Base-by-base conservation (phyloP, 1,284 basidiomycete species). In the Leccinum griseonigrum region DNA sequence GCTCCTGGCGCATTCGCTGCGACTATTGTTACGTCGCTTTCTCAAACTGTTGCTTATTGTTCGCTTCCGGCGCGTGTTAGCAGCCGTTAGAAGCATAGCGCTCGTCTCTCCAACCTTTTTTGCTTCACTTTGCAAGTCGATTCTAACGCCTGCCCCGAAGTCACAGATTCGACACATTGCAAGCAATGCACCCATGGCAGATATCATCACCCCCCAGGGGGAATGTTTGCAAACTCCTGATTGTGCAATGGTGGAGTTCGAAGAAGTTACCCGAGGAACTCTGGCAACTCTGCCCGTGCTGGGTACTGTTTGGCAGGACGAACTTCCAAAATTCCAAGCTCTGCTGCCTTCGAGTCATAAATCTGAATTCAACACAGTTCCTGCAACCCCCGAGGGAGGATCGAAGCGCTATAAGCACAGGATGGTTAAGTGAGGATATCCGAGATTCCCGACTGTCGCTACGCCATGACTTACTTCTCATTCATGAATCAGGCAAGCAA, bases 391-490 rank as follows among this genome's bases (percentile, higher is more conserved):
- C 3, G 65, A 67, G 14, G 5, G 28, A 18, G 59, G 40, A 16
- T 71, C 67, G 28, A 67, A 55, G 48, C 56, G 69, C 3, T 67
- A 69, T 58, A 8, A 36, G 8, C 2, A 3, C 3, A 67, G 46
- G 59, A 29, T 1, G 28, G 34, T 32, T 29, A 28, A 8, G 66
- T 69, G 51, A 22, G 67, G 11, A 11, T 10, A 13, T 3, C 8
- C 9, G 26, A 3, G 1, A 18, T 22, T 16, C 16, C 16, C 4
- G 28, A 46, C 8, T 46, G 18, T 28, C 3, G 38, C 38, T 14
- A 18, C 4, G 43, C 36, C 26, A 36, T 6, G n/a, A 0, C 29
- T 9, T 53, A 63, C 46, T 8, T 14, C 29, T 28, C 10, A 36
- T 50, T 26, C 18, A 34, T 8, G n/a, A 38, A 14, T n/a, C 34